phyloP scores from a whole-genome alignment of 176 grass and related monocot species.

The Bromus sterilis region DNA sequence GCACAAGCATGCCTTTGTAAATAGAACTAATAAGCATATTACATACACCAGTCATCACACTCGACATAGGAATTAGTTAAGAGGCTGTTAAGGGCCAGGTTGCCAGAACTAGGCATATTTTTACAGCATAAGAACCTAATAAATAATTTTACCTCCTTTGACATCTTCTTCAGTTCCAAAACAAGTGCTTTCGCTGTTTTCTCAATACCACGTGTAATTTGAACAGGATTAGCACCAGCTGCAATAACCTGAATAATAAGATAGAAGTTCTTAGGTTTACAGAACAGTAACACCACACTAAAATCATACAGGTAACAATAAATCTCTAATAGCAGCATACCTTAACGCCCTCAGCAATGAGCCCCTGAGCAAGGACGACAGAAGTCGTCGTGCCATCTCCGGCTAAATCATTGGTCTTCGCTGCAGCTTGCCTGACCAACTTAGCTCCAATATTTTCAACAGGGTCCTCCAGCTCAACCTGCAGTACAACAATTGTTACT shows the following conservation, averaged over 20 bases:
- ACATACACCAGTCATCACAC: neutral
- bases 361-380: conserved; percentile 93
- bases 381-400: conserved; percentile 97
- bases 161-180: conserved; percentile 62
- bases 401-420: conserved; percentile 92
- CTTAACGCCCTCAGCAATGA: conserved; percentile 98
- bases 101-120: neutral
- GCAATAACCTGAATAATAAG: conserved; percentile 67
- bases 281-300: neutral
- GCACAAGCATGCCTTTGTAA: neutral
- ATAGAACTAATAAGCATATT: neutral
- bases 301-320: neutral
- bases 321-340: conserved; percentile 4
- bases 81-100: neutral
- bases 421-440: conserved; percentile 94
- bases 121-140: neutral
- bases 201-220: conserved; percentile 94
- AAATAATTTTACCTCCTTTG: conserved; percentile 63
- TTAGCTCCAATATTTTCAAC: conserved; percentile 98
- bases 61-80: neutral
- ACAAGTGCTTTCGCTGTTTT: conserved; percentile 90
- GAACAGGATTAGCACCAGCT: conserved; percentile 94
- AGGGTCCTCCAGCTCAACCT: conserved; percentile 91
- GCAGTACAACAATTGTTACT: conserved; percentile 13
- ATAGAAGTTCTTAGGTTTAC: neutral